phyloP scores from a whole-genome alignment of 306 rosid species.

The Fagus sylvatica region DNA sequence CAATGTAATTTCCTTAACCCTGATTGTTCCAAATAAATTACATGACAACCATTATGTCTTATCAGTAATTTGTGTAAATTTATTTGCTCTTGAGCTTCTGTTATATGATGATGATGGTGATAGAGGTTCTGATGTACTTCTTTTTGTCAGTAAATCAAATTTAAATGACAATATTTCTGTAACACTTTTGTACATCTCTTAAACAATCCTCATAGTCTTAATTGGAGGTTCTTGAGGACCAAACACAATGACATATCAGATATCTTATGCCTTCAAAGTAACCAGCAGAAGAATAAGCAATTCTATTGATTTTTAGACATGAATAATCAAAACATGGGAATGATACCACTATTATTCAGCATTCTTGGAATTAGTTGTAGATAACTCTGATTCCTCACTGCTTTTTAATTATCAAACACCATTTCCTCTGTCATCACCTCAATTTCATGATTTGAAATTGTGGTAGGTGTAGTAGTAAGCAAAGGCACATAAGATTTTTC shows the following conservation, averaged over 20 bases:
- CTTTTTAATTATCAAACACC: too few species aligned
- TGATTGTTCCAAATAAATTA: background rate
- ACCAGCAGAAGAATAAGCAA: background rate
- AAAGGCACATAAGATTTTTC: too few species aligned
- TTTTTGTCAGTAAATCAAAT: too few species aligned
- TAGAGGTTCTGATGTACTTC: background rate
- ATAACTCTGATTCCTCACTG: too few species aligned
- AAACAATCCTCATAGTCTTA: background rate
- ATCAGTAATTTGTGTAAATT: background rate
- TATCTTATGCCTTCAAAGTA: background rate
- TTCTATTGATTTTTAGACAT: background rate
- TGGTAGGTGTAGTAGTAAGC: too few species aligned
- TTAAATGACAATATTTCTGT: too few species aligned
- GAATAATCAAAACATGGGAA: background rate
- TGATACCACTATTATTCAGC: too few species aligned
- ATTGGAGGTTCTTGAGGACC: background rate
- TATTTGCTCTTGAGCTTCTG: conserved; percentile 20
- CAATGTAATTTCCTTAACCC: conserved; percentile 58
- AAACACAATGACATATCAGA: background rate
- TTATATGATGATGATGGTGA: conserved; percentile 1
- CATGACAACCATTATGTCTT: background rate
- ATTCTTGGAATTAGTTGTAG: too few species aligned
- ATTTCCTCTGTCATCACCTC: too few species aligned
- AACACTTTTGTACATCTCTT: too few species aligned
- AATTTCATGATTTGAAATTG: too few species aligned